Base-by-base conservation (phyloP, 164 flowering plant species). In the Santalum album region DNA sequence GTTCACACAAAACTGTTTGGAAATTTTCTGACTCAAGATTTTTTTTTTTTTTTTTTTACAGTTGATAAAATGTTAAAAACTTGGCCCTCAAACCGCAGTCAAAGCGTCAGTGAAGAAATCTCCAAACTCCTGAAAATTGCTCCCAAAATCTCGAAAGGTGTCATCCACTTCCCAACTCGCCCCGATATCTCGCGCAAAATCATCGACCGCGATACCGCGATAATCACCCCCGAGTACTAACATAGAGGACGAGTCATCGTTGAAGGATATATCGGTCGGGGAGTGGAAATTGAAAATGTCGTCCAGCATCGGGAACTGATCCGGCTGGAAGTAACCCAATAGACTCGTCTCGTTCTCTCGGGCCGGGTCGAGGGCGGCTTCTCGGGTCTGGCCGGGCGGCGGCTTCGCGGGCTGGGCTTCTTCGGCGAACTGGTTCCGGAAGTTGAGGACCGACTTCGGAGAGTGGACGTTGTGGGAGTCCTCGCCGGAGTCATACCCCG, bases 361-460 rank as follows among this genome's bases (percentile, higher is more conserved):
- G 12, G 55, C 53, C 21, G 62, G 51, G n/a, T n/a, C n/a, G n/a
- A n/a, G n/a, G n/a, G n/a, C n/a, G n/a, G n/a, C n/a, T n/a, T n/a
- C n/a, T n/a, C n/a, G n/a, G n/a, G n/a, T n/a, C n/a, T n/a, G n/a
- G n/a, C n/a, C n/a, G n/a, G n/a, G n/a, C n/a, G n/a, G n/a, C n/a
- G n/a, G n/a, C n/a, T n/a, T n/a, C n/a, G n/a, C n/a, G n/a, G n/a
- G n/a, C n/a, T n/a, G n/a, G n/a, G n/a, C n/a, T n/a, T n/a, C n/a
- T n/a, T n/a, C n/a, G n/a, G n/a, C n/a, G n/a, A n/a, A n/a, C n/a
- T n/a, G n/a, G n/a, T n/a, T n/a, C n/a, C n/a, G n/a, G 51, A 70
- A 79, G 22, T 70, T 64, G 23, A 86, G 75, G 10, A 89, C 95
- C 2, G 94, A 86, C 1, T 75, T 83, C 4, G 96, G 90, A 1